A percentile compares a stretch with the other conserved stretches of the same genome.
Evolutionary conservation across 1,139 yeast genomes (phyloP).

Genomic region (Geotrichum aggregatum): DNA sequence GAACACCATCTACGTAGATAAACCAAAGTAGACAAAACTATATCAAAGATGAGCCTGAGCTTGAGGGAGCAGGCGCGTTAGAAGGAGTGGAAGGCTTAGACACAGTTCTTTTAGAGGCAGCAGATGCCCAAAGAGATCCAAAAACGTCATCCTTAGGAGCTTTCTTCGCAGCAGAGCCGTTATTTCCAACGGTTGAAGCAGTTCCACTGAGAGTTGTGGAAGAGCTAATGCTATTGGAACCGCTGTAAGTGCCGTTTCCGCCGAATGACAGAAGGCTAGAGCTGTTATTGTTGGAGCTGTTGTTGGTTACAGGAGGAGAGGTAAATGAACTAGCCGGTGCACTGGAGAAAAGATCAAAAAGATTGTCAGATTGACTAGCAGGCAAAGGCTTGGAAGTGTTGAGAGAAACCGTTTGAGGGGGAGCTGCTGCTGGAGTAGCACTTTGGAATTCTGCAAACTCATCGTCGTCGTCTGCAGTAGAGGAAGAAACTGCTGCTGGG

Average conservation of each 20-base stretch:
- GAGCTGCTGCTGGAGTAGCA: constrained; percentile 44
- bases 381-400: constrained; percentile 29
- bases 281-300: constrained; percentile 8
- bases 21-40: neutral
- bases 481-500: constrained; percentile 18
- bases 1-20: neutral
- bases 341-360: constrained; percentile 29
- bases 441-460: constrained; percentile 94
- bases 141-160: constrained; percentile 63
- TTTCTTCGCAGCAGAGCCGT: constrained; percentile 36
- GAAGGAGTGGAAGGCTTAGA: constrained; percentile 8
- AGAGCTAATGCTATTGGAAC: constrained; percentile 23
- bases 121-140: constrained; percentile 61
- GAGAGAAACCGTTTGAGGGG: constrained; percentile 29
- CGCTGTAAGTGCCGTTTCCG: constrained; percentile 1
- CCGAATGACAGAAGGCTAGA: constrained; percentile 2
- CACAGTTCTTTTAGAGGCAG: constrained; percentile 32
- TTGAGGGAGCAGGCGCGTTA: neutral
- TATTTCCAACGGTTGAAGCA: constrained; percentile 41
- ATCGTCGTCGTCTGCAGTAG: constrained; percentile 58
- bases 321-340: constrained; percentile 20
- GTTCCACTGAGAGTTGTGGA: constrained; percentile 27
- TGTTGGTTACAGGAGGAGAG: constrained; percentile 3
- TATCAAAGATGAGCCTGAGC: neutral
- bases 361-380: constrained; percentile 21